A percentile compares a stretch with the other conserved stretches of the same genome.
These are phyloP conservation scores for Fistulinella prunicolor DNA, from an alignment of 768 basidiomycete species.

Conservation along the genomic window DNA sequence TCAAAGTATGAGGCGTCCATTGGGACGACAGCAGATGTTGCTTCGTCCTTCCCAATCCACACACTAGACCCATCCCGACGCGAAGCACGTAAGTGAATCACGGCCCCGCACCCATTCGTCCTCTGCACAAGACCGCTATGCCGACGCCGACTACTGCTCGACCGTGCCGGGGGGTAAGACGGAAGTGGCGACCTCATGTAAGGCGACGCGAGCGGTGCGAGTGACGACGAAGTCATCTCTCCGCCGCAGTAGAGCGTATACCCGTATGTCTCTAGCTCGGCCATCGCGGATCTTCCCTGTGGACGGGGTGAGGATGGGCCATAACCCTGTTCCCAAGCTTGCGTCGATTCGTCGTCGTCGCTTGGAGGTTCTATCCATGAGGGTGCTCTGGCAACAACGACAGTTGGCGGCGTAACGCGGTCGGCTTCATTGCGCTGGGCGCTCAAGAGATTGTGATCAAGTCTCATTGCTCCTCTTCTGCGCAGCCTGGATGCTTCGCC, in stretches of 20 bases:
- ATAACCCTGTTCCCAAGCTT: constrained; percentile 34
- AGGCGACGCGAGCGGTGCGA: constrained; percentile 6
- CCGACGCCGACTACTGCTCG: constrained; percentile 17
- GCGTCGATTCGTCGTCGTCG: constrained; percentile 33
- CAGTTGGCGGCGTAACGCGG: constrained; percentile 24
- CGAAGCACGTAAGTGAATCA: constrained; percentile 55
- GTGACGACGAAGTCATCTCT: constrained; percentile 19
- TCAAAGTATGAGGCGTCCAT: constrained; percentile 62
- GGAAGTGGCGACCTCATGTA: constrained; percentile 40
- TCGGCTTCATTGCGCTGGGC: constrained; percentile 29
- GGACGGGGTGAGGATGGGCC: constrained; percentile 27
- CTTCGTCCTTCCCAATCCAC: constrained; percentile 56
- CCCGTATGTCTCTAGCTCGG: constrained; percentile 22
- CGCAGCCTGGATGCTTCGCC: constrained; percentile 72
- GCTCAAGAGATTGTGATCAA: constrained; percentile 42
- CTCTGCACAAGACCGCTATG: constrained; percentile 5
- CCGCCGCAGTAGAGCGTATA: constrained; percentile 44
- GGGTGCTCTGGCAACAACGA: constrained; percentile 29
- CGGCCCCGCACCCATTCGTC: constrained; percentile 61
- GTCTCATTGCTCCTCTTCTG: constrained; percentile 68
- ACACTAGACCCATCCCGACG: constrained; percentile 50
- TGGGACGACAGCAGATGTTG: constrained; percentile 50
- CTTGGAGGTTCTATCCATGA: constrained; percentile 35
- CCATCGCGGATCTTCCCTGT: constrained; percentile 10
- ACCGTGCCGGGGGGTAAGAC: constrained; percentile 27